These are phyloP conservation scores for Fusarium sp. DNA, from an alignment of 2,329 filamentous ascomycete genomes.

Conservation along the genomic window DNA sequence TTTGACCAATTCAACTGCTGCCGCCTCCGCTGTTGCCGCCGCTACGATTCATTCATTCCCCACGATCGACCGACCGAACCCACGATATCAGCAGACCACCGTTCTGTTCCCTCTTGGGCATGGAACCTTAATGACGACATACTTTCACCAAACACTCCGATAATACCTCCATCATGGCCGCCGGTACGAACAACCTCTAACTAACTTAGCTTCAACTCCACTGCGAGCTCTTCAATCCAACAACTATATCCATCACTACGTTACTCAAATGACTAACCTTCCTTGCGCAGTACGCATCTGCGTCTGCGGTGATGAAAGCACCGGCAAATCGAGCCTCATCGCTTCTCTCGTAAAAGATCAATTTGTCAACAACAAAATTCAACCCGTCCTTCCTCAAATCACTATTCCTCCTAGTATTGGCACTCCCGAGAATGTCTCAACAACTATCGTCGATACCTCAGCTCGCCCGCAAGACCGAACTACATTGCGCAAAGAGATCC, in stretches of 20 bases:
- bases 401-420: constrained; percentile 93
- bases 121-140: constrained; percentile 37
- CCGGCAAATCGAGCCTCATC: constrained; percentile 93
- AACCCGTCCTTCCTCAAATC: constrained; percentile 92
- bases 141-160: constrained; percentile 30
- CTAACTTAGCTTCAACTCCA: neutral
- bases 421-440: constrained; percentile 96
- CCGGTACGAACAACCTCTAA: constrained; percentile 37
- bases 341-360: constrained; percentile 97
- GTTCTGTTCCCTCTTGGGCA: constrained; percentile 25
- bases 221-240: neutral
- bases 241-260: neutral
- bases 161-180: constrained; percentile 41
- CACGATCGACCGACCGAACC: constrained; percentile 16
- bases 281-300: constrained; percentile 79
- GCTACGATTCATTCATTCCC: constrained; percentile 20
- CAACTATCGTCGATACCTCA: constrained; percentile 97
- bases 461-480: constrained; percentile 93
- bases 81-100: constrained; percentile 23
- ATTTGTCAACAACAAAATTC: constrained; percentile 95
- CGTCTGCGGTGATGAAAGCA: constrained; percentile 95
- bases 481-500: constrained; percentile 90
- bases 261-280: constrained; percentile 30
- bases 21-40: neutral
- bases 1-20: neutral